Evolutionary conservation across 805 yeast species (phyloP), one percentile per base, ranked within the genome.

Genomic region (Schwanniomyces yamadae): DNA sequence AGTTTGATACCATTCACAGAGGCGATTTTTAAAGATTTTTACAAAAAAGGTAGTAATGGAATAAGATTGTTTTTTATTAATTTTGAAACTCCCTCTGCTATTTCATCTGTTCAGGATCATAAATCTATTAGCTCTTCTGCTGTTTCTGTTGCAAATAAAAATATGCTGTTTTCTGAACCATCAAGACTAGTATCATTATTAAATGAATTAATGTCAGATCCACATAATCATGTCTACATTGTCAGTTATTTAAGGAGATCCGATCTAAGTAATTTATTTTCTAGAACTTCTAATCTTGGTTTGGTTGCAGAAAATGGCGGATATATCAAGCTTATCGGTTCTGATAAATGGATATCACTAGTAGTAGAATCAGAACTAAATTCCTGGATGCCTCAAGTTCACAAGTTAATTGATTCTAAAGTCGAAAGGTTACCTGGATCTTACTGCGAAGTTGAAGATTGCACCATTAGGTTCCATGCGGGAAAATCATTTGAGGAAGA

Each of bases 291-390:
- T 1, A 77, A 77, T 26, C 52, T 90, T 20, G 97, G 97, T 0
- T 66, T 91, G 34, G 80, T 91, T 44, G 95, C 96, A 1, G 98
- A 90, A 58, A 82, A 83, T 53, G 98, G 98, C 23, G 95, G 88
- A 0, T 87, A 75, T 50, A 71, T 91, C 22, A 80, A 75, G 54
- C 50, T 78, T 13, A 72, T 73, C 11, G 71, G 75, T 14, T 45
- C 65, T 18, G 59, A 66, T 11, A 59, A 66, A 9, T 87, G 95
- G 95, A 60, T 74, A 31, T 71, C 83, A 2, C 66, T 83, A 15
- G 77, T 78, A 20, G 75, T 77, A 39, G 77, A 77, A 41, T 30
- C 40, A 0, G 75, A 68, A 20, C 59, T 72, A 44, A 37, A 44
- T 4, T 63, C 63, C 13, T 84, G 91, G 89, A 71, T 80, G 57